Evolutionary conservation across 345 rosid genomes (phyloP).

Genomic region (Noccaea bulbosa): DNA sequence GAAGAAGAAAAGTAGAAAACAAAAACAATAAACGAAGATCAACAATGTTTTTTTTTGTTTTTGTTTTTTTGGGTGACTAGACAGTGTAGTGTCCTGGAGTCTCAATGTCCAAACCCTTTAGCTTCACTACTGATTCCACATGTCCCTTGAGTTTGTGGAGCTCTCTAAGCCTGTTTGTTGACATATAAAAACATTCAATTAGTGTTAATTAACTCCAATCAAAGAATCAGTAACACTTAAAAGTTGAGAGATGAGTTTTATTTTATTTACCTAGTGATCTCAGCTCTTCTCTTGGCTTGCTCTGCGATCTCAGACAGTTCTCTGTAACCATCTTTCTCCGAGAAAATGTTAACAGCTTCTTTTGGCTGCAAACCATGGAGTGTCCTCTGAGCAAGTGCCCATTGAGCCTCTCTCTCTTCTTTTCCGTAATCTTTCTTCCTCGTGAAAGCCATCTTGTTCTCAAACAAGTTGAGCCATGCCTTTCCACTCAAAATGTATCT

Average conservation of each 20-base stretch:
- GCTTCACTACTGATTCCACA: slow-evolving; percentile 87
- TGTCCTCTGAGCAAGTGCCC: slow-evolving; percentile 88
- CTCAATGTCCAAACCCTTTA: slow-evolving; percentile 81
- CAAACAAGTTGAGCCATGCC: slow-evolving; percentile 77
- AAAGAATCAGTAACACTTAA: neutral
- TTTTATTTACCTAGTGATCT: slow-evolving; percentile 75
- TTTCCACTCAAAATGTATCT: slow-evolving; percentile 85
- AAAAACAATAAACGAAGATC: slow-evolving; percentile 24
- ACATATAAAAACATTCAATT: neutral
- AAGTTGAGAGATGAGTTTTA: neutral
- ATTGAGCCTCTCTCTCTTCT: slow-evolving; percentile 91
- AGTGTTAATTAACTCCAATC: slow-evolving; percentile 2
- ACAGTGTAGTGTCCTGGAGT: slow-evolving; percentile 81
- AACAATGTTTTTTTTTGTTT: neutral
- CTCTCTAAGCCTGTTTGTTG: slow-evolving; percentile 70
- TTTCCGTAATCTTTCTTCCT: slow-evolving; percentile 83
- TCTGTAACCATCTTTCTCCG: slow-evolving; percentile 65
- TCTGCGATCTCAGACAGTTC: slow-evolving; percentile 95
- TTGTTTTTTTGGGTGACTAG: slow-evolving; percentile 42
- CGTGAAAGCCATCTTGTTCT: slow-evolving; percentile 91
- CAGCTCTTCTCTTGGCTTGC: slow-evolving; percentile 96
- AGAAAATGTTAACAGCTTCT: slow-evolving; percentile 53
- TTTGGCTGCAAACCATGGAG: slow-evolving; percentile 84
- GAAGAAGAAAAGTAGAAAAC: slow-evolving; percentile 4
- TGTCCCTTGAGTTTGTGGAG: slow-evolving; percentile 82